phyloP scores from a whole-genome alignment of 208 protist genomes.

The Crithidia brevicula region DNA sequence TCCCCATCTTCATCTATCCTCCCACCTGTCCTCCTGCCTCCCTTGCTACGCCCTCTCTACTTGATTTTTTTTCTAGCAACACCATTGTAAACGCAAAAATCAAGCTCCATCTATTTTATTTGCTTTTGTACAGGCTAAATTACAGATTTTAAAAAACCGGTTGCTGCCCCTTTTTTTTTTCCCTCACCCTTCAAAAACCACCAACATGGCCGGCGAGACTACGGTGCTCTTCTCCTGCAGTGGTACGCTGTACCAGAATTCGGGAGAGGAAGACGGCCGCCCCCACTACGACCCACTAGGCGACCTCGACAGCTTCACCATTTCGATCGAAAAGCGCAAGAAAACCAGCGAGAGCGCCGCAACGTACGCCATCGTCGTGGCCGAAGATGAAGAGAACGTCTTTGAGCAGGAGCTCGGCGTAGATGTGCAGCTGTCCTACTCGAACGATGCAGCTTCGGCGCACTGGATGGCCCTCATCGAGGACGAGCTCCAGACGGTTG shows the following conservation, averaged over 20 bases:
- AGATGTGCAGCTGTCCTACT: constrained; percentile 50
- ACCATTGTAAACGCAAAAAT: too few relatives aligned
- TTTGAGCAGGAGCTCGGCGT: constrained; percentile 48
- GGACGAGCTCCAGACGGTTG: constrained; percentile 36
- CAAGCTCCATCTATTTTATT: too few relatives aligned
- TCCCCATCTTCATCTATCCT: too few relatives aligned
- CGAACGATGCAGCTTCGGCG: constrained; percentile 38
- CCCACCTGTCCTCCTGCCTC: too few relatives aligned
- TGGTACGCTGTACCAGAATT: constrained; percentile 55
- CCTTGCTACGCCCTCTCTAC: too few relatives aligned
- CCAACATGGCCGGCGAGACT: constrained; percentile 1
- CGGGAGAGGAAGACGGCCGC: constrained; percentile 16
- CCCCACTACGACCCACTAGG: constrained; percentile 41
- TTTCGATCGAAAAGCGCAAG: constrained; percentile 27
- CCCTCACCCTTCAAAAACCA: not conserved
- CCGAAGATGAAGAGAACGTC: constrained; percentile 36
- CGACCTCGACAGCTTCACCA: constrained; percentile 23
- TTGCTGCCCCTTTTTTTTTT: constrained; percentile 1
- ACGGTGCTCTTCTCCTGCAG: constrained; percentile 31
- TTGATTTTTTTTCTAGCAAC: too few relatives aligned
- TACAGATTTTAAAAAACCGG: too few relatives aligned
- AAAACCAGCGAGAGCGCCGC: not conserved
- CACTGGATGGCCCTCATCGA: constrained; percentile 62
- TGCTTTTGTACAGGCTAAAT: too few relatives aligned
- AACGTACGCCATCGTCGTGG: constrained; percentile 39